phyloP scores from a whole-genome alignment of 345 rosid species.

The Lepidium aucheri region DNA sequence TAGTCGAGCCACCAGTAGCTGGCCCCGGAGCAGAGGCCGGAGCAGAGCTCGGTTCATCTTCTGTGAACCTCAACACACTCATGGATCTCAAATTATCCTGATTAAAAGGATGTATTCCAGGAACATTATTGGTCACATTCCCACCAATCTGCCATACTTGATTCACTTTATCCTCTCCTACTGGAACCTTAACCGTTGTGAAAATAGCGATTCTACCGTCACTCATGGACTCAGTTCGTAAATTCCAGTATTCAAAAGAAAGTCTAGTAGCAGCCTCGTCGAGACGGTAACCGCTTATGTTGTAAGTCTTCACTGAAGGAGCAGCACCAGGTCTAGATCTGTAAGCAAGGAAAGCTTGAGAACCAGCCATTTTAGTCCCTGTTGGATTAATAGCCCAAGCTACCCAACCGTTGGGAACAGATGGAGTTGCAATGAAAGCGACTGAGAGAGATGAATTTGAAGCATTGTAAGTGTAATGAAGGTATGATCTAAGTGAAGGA shows the following conservation, averaged over 20 bases:
- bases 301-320: constrained; percentile 39
- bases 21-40: background rate
- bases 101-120: constrained; percentile 21
- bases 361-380: constrained; percentile 43
- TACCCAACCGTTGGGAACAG: constrained; percentile 50
- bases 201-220: constrained; percentile 26
- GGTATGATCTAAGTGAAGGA: constrained; percentile 39
- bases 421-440: constrained; percentile 57
- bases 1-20: background rate
- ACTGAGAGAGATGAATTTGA: constrained; percentile 68
- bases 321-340: constrained; percentile 22
- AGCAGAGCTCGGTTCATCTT: background rate
- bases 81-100: constrained; percentile 23
- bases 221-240: constrained; percentile 28
- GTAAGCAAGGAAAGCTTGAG: constrained; percentile 59
- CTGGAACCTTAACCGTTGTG: constrained; percentile 53
- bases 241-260: constrained; percentile 50
- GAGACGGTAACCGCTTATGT: constrained; percentile 31
- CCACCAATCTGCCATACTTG: constrained; percentile 90
- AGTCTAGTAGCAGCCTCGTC: constrained; percentile 25
- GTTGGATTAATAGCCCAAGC: constrained; percentile 79
- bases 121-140: constrained; percentile 27
- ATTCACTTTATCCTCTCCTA: constrained; percentile 37
- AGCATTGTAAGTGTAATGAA: constrained; percentile 65
- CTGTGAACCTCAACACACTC: constrained; percentile 7